These are phyloP conservation scores for Penicillium sp. DNA, from an alignment of 2,329 filamentous ascomycete genomes.

Conservation along the genomic window DNA sequence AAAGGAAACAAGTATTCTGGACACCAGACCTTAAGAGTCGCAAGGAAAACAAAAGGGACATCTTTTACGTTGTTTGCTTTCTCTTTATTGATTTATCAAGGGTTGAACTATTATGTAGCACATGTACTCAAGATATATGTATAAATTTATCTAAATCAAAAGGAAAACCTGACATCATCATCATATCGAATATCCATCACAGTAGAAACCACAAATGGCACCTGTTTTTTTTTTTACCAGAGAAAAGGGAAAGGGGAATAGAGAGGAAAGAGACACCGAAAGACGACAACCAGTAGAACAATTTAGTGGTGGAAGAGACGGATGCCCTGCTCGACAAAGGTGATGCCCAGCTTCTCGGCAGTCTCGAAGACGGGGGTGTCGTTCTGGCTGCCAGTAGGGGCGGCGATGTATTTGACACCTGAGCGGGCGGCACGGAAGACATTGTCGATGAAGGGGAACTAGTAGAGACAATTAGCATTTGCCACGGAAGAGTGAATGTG, in stretches of 20 bases:
- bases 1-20: background rate
- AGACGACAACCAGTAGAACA: background rate
- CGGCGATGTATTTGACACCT: slow-evolving; percentile 93
- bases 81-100: background rate
- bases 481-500: background rate
- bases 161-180: slow-evolving; percentile 27
- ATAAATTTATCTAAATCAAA: slow-evolving; percentile 21
- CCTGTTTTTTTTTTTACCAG: slow-evolving; percentile 18
- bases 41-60: too few species aligned
- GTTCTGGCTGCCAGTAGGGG: slow-evolving; percentile 71
- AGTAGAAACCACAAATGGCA: slow-evolving; percentile 3
- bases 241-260: slow-evolving; percentile 1
- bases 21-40: background rate
- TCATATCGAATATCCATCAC: slow-evolving; percentile 18
- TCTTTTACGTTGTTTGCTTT: background rate
- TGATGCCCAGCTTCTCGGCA: slow-evolving; percentile 86
- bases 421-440: slow-evolving; percentile 87
- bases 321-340: slow-evolving; percentile 91
- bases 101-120: background rate
- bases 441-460: slow-evolving; percentile 98
- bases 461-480: background rate
- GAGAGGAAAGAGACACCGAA: slow-evolving; percentile 1
- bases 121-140: slow-evolving; percentile 6
- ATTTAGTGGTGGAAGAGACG: slow-evolving; percentile 89
- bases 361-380: slow-evolving; percentile 63